Evolutionary conservation across 176 grass and related monocot genomes (phyloP), one percentile per base, ranked within the genome.

Genomic region (Aegilops tauschii): DNA sequence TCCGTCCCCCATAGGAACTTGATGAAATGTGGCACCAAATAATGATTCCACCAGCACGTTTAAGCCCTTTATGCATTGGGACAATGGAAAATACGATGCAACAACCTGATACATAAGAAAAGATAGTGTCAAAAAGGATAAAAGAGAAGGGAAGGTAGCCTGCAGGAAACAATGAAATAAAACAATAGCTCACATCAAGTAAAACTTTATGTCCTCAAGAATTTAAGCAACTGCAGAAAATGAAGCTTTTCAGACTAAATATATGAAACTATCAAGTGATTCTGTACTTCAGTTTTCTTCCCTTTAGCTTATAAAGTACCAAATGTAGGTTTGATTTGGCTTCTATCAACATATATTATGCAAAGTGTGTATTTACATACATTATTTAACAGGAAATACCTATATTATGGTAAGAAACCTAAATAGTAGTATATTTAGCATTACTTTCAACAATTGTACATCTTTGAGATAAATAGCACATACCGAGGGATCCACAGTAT

Each of bases 31-130:
- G 9, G 93, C 93, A 83, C 93, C 96, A 94, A 98, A 95, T 84
- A 98, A 93, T 68, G 93, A 95, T 81, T 95, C 90, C 79, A 98
- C 96, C 30, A 98, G 75, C 27, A 98, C 71, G 62, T 94, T 98
- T 76, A 98, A 86, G 20, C 96, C 93, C 83, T 98, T 88, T 66
- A 95, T 90, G 74, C 96, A 98, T 40, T 79, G 83, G 11, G 84
- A 86, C 69, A 98, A 84, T 47, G 93, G 92, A 65, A 98, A 98
- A 74, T 98, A 98, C 80, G 89, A 82, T 68, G 92, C 86, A 88
- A 94, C 77, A 39, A 92, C 84, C 93, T 98, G 90, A 36, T 65
- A 67, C 31, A 69, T 13, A 40, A 34, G 5, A 78, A 89, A 17
- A 85, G 74, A 25, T 5, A n/a, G 65, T 78, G 29, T 88, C 49